These are phyloP conservation scores for Phaeotremella skinneri DNA, from an alignment of 768 basidiomycete genomes.

Conservation along the genomic window DNA sequence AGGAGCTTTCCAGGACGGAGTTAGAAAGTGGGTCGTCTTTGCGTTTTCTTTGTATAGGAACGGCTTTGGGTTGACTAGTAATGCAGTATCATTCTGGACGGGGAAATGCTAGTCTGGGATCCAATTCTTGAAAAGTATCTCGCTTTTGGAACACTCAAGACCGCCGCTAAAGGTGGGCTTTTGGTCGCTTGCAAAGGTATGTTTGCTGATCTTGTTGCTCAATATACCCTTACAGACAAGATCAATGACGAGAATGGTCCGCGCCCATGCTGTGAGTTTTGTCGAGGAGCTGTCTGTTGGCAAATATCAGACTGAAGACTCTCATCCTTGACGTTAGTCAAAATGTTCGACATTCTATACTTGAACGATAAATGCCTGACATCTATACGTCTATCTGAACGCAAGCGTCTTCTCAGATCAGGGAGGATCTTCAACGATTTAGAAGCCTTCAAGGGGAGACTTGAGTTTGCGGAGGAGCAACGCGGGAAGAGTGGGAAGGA, in stretches of 20 bases:
- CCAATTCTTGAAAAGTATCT: constrained; percentile 80
- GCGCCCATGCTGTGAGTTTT: constrained; percentile 79
- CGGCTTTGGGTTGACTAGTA: constrained; percentile 10
- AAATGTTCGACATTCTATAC: constrained; percentile 90
- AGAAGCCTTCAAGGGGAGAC: constrained; percentile 63
- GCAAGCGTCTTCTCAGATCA: constrained; percentile 72
- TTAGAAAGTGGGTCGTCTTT: constrained; percentile 69
- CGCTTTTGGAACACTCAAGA: constrained; percentile 91
- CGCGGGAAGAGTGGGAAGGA: constrained; percentile 77
- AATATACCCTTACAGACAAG: constrained; percentile 58
- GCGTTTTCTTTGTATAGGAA: constrained; percentile 1
- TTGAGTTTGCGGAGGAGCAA: constrained; percentile 73
- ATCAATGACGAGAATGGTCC: constrained; percentile 62
- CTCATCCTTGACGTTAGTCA: constrained; percentile 61
- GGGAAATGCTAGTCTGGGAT: constrained; percentile 99
- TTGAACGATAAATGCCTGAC: constrained; percentile 69
- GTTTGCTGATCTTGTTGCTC: background rate
- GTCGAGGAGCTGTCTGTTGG: background rate
- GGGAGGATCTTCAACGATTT: constrained; percentile 33
- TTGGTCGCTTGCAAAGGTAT: constrained; percentile 6
- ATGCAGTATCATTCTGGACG: constrained; percentile 83
- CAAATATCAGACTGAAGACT: background rate
- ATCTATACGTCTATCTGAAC: constrained; percentile 66
- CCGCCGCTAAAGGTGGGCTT: constrained; percentile 73
- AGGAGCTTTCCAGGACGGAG: constrained; percentile 66